A percentile compares a stretch with the other conserved stretches of the same genome.
phyloP scores from a whole-genome alignment of 164 flowering plant species.

The Saururus chinensis region DNA sequence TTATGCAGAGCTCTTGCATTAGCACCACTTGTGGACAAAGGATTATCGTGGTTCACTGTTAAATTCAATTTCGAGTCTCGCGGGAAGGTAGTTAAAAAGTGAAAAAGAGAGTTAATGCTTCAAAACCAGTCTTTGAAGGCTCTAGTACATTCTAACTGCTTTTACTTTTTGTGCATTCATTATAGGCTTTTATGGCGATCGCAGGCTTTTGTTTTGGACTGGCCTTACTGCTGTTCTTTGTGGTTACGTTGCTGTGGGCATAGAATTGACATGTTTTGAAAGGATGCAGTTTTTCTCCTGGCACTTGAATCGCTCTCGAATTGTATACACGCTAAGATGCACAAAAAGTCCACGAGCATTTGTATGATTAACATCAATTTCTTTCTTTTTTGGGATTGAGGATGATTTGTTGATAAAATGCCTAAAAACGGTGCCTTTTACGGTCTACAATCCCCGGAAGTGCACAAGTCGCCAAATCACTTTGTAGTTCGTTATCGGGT shows the following conservation, averaged over 20 bases:
- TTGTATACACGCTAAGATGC: too few relatives aligned
- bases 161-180: not conserved
- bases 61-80: conserved; percentile 57
- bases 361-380: too few relatives aligned
- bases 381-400: not conserved
- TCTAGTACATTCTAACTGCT: not conserved
- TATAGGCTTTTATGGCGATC: conserved; percentile 59
- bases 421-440: not conserved
- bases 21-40: conserved; percentile 74
- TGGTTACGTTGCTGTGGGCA: conserved; percentile 54
- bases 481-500: not conserved
- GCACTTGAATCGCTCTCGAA: not conserved
- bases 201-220: conserved; percentile 51
- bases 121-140: not conserved
- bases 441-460: too few relatives aligned
- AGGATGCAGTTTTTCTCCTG: not conserved
- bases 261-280: conserved; percentile 6
- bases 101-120: not conserved
- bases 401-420: not conserved
- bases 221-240: conserved; percentile 47
- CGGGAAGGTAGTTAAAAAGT: conserved; percentile 37
- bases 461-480: not conserved
- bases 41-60: conserved; percentile 70
- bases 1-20: conserved; percentile 77
- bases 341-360: too few relatives aligned